Conservation (phyloP, 371 early-diverging fungal genomes). For the Mucor piriformis region DNA sequence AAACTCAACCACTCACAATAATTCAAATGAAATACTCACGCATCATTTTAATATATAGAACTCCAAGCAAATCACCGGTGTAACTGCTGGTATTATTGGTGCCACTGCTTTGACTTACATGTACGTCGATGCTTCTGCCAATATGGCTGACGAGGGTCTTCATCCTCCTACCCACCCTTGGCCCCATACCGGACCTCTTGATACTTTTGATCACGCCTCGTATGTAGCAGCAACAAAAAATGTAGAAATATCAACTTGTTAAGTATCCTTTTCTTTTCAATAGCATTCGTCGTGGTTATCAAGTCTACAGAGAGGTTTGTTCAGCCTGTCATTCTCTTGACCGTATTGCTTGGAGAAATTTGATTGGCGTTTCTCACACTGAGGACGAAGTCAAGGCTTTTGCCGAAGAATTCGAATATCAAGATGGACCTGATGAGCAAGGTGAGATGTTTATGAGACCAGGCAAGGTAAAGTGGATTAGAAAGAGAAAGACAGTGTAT, state of each 20-base stretch:
- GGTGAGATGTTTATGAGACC: slow-evolving; percentile 96
- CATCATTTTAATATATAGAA: slow-evolving; percentile 30
- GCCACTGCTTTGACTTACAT: slow-evolving; percentile 60
- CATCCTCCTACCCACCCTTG: slow-evolving; percentile 91
- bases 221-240: slow-evolving; percentile 21
- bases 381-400: slow-evolving; percentile 92
- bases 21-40: too few relatives aligned
- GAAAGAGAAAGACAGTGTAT: not conserved
- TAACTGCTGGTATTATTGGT: slow-evolving; percentile 63
- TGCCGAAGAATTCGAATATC: slow-evolving; percentile 92
- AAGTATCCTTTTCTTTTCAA: not conserved
- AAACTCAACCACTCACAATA: too few relatives aligned
- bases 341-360: slow-evolving; percentile 91
- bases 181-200: slow-evolving; percentile 79
- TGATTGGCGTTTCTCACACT: slow-evolving; percentile 91
- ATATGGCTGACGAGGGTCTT: slow-evolving; percentile 89
- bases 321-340: slow-evolving; percentile 97
- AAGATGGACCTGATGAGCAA: slow-evolving; percentile 94
- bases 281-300: slow-evolving; percentile 97
- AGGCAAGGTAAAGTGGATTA: slow-evolving; percentile 72
- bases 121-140: slow-evolving; percentile 62
- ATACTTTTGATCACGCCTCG: slow-evolving; percentile 94
- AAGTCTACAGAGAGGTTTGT: slow-evolving; percentile 98
- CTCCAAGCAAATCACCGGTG: slow-evolving; percentile 45
- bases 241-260: too few relatives aligned